Evolutionary conservation across 768 basidiomycete genomes (phyloP), one percentile per base, ranked within the genome.

Genomic region (Suillus discolor): DNA sequence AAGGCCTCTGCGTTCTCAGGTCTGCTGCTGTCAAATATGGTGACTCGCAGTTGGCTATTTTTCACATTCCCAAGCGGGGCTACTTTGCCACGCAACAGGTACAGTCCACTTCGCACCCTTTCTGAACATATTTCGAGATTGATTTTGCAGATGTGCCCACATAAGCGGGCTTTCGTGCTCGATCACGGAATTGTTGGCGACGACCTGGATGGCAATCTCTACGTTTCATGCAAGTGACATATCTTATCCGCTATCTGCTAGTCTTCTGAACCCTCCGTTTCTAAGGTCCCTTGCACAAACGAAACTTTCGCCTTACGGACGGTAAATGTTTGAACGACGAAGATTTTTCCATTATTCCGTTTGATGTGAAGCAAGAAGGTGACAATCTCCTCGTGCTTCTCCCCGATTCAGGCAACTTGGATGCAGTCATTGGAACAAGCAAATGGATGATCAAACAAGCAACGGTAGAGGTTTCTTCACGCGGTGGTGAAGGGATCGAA

Each of bases 21-120:
- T 81, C 79, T 28, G 79, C 71, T n/a, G 87, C 86, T 15, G 79
- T 89, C 45, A 85, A 86, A 62, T 87, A 88, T 66, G 86, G 86
- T 0, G 85, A 89, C 66, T 86, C 85, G 7, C 89, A 90, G 71
- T 75, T 93, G 6, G 90, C 90, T 1, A 79, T 92, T 36, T 93
- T 86, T 73, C 85, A 87, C 71, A 81, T 91, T 25, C 87, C 89
- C 0, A 77, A 78, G 1, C 79, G 82, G 51, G 86, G 85, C 0
- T 83, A 85, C 69, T 92, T 84, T 71, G 88, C 88, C 1, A 88
- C 87, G 2, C 90, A 92, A 71, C 89, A 91, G 74, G 85, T 90
- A 77, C 74, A 71, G 31, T 63, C 12, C 18, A 60, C 31, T 31
- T 31, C 9, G 18, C 12, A 12, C 59, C 25, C 49, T n/a, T 45